phyloP scores from a whole-genome alignment of 495 filamentous ascomycete genomes.

The Amphirosellinia nigrospora region DNA sequence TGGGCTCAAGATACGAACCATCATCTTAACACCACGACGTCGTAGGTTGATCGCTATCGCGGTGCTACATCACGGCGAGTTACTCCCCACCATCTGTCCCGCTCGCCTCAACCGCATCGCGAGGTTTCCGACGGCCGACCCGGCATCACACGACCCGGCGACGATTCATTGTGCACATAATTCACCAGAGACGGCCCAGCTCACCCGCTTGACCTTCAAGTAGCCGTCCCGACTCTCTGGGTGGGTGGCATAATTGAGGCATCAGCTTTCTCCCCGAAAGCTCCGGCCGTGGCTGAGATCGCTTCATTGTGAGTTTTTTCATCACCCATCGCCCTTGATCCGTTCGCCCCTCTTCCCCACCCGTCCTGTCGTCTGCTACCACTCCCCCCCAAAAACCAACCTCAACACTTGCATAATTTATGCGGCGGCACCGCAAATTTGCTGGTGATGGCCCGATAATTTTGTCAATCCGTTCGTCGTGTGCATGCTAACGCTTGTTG shows the following conservation, averaged over 20 bases:
- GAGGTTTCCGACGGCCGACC: conserved; percentile 27
- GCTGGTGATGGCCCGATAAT: conserved; percentile 5
- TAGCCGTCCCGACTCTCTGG: conserved; percentile 29
- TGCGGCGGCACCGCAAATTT: conserved; percentile 8
- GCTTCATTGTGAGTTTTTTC: conserved; percentile 58
- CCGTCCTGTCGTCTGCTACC: conserved; percentile 17
- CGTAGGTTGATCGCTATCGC: conserved; percentile 17
- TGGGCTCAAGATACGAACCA: conserved; percentile 5
- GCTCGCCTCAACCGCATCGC: conserved; percentile 19
- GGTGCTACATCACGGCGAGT: conserved; percentile 14
- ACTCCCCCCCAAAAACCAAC: conserved; percentile 1
- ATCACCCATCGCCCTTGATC: conserved; percentile 38
- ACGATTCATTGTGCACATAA: conserved; percentile 27
- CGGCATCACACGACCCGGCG: conserved; percentile 28
- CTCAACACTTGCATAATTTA: conserved; percentile 10
- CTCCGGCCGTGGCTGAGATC: conserved; percentile 43
- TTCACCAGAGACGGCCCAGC: conserved; percentile 5
- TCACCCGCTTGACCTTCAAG: conserved; percentile 26
- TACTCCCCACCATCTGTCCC: conserved; percentile 4
- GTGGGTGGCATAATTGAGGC: conserved; percentile 43
- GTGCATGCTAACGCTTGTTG: conserved; percentile 18
- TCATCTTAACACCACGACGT: conserved; percentile 7
- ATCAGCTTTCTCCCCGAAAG: conserved; percentile 47
- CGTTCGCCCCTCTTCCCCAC: conserved; percentile 27
- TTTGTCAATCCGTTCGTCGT: background rate